Percentiles rank a stretch among this genome's conserved stretches.
Conservation (phyloP, 192 early-diverging fungal species). For the Backusella psychrophila region DNA sequence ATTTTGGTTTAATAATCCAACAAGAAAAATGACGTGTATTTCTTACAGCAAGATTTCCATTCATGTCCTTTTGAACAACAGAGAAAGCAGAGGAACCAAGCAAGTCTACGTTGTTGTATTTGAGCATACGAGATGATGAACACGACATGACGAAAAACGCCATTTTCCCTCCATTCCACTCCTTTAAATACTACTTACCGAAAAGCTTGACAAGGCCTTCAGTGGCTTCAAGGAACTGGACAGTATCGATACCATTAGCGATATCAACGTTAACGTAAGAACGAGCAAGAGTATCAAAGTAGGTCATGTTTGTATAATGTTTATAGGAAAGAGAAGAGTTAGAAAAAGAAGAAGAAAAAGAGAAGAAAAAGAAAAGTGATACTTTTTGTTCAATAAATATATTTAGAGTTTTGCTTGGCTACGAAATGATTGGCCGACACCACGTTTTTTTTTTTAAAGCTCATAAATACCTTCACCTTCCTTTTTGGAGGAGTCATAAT, state of each 20-base stretch:
- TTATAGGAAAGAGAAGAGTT: neutral
- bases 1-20: slow-evolving; percentile 1
- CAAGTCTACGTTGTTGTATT: slow-evolving; percentile 42
- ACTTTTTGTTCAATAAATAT: neutral
- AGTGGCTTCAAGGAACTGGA: slow-evolving; percentile 74
- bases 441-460: neutral
- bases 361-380: neutral
- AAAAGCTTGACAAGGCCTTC: slow-evolving; percentile 76
- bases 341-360: neutral
- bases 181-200: slow-evolving; percentile 41
- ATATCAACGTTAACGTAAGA: slow-evolving; percentile 67
- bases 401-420: neutral
- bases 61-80: slow-evolving; percentile 91
- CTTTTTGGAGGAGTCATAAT: neutral
- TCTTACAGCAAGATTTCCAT: slow-evolving; percentile 82
- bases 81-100: slow-evolving; percentile 73
- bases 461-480: neutral
- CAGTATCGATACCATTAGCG: slow-evolving; percentile 70
- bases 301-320: slow-evolving; percentile 37
- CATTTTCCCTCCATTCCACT: neutral
- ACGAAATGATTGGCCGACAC: neutral
- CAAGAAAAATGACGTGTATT: neutral
- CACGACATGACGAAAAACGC: neutral
- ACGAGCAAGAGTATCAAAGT: slow-evolving; percentile 62
- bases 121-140: neutral